Evolutionary conservation across 768 basidiomycete genomes (phyloP), one percentile per base, ranked within the genome.

Genomic region (Collybia sordida): DNA sequence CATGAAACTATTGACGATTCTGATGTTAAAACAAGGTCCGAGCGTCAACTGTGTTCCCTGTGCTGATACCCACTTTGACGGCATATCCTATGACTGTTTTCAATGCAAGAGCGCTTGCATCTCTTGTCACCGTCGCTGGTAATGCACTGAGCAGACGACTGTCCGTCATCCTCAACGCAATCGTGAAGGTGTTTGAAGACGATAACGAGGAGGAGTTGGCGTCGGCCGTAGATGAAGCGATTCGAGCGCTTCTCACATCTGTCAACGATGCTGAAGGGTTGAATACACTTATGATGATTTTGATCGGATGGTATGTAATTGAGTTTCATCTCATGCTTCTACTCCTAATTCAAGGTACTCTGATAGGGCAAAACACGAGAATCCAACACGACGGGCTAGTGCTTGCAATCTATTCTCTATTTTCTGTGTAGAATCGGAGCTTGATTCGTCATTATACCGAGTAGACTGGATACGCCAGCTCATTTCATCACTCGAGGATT

Each of bases 381-480:
- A 77, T 1, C 85, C 87, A 0, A 70, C 63, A 21, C 81, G 93
- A 18, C 85, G 95, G 34, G 82, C 87, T 44, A 92, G 83, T 49
- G 88, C 90, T 2, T 90, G 88, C 70, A 72, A 80, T 25, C 71
- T 95, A 39, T 91, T 98, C 65, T 72, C 82, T 3, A 72, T 79
- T 1, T 94, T 98, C 72, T 97, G 93, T 62, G 83, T 91, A 56
- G 86, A 81, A 41, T 88, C 90, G 3, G 79, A 86, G 34, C 74
- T 92, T 35, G 96, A 98, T 62, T 78, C 83, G 0, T 85, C 89
- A 0, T 66, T 93, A 19, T 98, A 98, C 68, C 85, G 90, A 17
- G 72, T 94, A 54, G 97, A 98, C 65, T 98, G 96, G 94, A 81
- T 98, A 47, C 85, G 95, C 6, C 91, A 93, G 55, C 77, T 98